Conservation (phyloP, 331 rosid genomes). For the Phaseolus coccineus region DNA sequence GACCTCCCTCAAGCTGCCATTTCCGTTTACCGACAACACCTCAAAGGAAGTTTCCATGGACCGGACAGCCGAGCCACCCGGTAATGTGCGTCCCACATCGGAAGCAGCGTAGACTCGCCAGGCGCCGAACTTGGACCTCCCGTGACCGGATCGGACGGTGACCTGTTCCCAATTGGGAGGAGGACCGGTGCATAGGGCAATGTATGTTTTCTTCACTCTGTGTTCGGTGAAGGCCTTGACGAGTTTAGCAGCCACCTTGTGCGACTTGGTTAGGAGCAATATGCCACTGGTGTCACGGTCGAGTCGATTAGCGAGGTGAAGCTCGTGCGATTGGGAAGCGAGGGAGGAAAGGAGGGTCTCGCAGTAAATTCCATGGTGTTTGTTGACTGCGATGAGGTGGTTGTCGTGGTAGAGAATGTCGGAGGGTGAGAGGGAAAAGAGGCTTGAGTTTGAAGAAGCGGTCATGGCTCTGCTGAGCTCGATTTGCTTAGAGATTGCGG, state of each 20-base stretch:
- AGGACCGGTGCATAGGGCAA: slow-evolving; percentile 71
- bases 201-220: slow-evolving; percentile 73
- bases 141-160: slow-evolving; percentile 83
- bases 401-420: slow-evolving; percentile 70
- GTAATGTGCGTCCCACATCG: slow-evolving; percentile 72
- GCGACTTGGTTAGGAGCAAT: slow-evolving; percentile 79
- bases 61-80: slow-evolving; percentile 83
- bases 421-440: slow-evolving; percentile 52
- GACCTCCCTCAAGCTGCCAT: slow-evolving; percentile 52
- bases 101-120: slow-evolving; percentile 88
- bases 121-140: slow-evolving; percentile 87
- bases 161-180: slow-evolving; percentile 70
- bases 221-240: slow-evolving; percentile 86
- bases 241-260: slow-evolving; percentile 84
- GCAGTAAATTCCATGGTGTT: slow-evolving; percentile 85
- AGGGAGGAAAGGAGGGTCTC: slow-evolving; percentile 70
- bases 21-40: slow-evolving; percentile 63
- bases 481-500: slow-evolving; percentile 70
- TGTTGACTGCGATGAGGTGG: slow-evolving; percentile 75
- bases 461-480: slow-evolving; percentile 78
- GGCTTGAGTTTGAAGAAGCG: slow-evolving; percentile 73
- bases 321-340: slow-evolving; percentile 62
- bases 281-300: slow-evolving; percentile 91
- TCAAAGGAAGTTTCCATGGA: slow-evolving; percentile 87
- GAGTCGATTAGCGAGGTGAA: slow-evolving; percentile 90